Evolutionary conservation across 2,329 filamentous ascomycete genomes (phyloP).

Genomic region (Pseudopithomyces chartarum): DNA sequence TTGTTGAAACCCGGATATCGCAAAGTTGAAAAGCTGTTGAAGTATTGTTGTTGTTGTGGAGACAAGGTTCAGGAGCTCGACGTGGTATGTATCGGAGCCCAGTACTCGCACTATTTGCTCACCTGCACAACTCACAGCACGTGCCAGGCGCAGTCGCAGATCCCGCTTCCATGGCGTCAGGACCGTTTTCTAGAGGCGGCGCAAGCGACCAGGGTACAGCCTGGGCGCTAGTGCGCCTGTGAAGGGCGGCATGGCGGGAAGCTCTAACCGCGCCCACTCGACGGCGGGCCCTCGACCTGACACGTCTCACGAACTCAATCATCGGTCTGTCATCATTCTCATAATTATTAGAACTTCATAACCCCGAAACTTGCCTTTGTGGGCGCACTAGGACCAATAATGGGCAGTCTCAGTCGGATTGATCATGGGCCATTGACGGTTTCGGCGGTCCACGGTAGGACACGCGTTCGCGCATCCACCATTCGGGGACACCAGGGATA

Average conservation of each 20-base stretch:
- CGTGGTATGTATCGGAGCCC: not conserved
- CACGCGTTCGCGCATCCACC: not conserved
- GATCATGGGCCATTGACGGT: too few relatives aligned
- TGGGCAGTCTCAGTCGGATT: too few relatives aligned
- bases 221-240: not conserved
- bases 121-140: not conserved
- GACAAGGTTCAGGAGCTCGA: not conserved
- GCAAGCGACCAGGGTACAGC: not conserved
- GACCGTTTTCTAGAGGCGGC: not conserved
- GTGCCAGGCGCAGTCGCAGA: not conserved
- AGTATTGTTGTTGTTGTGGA: not conserved
- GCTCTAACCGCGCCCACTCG: not conserved
- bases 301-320: not conserved
- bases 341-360: too few relatives aligned
- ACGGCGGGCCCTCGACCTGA: not conserved
- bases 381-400: not conserved
- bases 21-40: slow-evolving; percentile 5
- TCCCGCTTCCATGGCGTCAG: slow-evolving; percentile 4
- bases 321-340: not conserved
- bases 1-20: slow-evolving; percentile 6
- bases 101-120: not conserved
- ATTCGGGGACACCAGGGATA: not conserved
- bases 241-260: not conserved
- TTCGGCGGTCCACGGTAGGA: not conserved
- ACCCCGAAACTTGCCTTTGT: too few relatives aligned